Evolutionary conservation across 2,329 filamentous ascomycete species (phyloP).

Genomic region (Thielaviopsis euricoi): DNA sequence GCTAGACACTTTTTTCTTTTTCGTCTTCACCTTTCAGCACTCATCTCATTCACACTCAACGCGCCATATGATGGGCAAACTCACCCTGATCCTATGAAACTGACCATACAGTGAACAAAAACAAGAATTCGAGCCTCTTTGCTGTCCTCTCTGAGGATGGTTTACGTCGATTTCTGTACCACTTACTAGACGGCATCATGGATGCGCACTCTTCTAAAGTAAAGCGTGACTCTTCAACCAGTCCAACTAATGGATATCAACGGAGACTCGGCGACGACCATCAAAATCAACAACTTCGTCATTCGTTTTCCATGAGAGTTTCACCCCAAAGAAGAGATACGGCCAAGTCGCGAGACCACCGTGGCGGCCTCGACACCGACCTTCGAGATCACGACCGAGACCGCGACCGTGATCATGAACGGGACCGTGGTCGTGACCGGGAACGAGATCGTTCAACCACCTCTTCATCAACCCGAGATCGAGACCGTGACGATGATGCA

Average conservation of each 20-base stretch:
- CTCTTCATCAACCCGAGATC: conserved; percentile 14
- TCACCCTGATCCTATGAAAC: neutral
- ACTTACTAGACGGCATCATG: conserved; percentile 8
- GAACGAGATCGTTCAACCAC: neutral
- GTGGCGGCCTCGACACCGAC: neutral
- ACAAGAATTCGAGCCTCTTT: neutral
- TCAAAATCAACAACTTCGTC: neutral
- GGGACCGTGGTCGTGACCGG: conserved; percentile 4
- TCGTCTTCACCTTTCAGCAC: neutral
- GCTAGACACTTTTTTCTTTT: neutral
- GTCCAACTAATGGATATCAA: neutral
- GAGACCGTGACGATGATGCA: conserved; percentile 23
- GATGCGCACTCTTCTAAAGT: conserved; percentile 9
- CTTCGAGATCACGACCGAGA: conserved; percentile 6
- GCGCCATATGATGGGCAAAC: neutral
- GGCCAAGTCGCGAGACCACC: neutral
- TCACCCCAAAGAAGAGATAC: conserved; percentile 1
- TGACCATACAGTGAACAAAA: neutral
- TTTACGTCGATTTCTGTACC: conserved; percentile 1
- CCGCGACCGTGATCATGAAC: conserved; percentile 5
- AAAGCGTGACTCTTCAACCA: conserved; percentile 7
- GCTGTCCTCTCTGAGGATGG: conserved; percentile 10
- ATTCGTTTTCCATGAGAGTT: neutral
- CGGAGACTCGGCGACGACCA: conserved; percentile 4
- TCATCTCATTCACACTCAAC: neutral